phyloP scores from a whole-genome alignment of 345 rosid species.

The Heritiera littoralis region DNA sequence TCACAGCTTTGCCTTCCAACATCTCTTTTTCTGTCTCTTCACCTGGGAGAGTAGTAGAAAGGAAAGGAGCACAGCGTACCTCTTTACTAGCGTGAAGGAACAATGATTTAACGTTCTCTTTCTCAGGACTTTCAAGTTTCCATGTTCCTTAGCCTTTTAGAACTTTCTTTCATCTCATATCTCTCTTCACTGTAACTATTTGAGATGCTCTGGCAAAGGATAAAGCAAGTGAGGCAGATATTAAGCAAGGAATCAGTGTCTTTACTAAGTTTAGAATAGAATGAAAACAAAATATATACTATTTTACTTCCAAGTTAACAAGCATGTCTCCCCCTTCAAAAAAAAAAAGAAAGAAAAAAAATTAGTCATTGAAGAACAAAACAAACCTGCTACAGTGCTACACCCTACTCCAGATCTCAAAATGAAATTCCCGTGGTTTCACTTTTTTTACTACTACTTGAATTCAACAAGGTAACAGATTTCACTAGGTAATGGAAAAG shows the following conservation, averaged over 20 bases:
- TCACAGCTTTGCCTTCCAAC: constrained; percentile 73
- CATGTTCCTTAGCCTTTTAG: not conserved
- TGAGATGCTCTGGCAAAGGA: not conserved
- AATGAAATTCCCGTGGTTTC: no score
- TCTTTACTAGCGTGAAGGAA: not conserved
- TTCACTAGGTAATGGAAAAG: no score
- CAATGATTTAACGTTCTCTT: not conserved
- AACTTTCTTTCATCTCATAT: not conserved
- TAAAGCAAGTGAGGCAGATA: constrained; percentile 3
- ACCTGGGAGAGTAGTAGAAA: no score
- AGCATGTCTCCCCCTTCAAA: no score
- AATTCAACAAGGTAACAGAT: no score
- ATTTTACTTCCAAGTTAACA: not conserved
- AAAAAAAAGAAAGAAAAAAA: no score
- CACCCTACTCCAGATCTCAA: no score
- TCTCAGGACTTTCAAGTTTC: not conserved
- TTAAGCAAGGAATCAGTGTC: constrained; percentile 10
- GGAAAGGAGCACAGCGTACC: no score
- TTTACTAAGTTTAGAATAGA: not conserved
- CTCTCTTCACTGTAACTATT: not conserved
- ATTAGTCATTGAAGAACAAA: no score
- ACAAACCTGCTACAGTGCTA: no score
- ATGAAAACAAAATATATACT: not conserved
- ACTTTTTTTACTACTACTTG: no score
- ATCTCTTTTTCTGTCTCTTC: constrained; percentile 24